Percentiles rank a stretch among this genome's conserved stretches.
These are phyloP conservation scores for Omphalotus olearius DNA, from an alignment of 1,284 basidiomycete genomes.

Conservation along the genomic window DNA sequence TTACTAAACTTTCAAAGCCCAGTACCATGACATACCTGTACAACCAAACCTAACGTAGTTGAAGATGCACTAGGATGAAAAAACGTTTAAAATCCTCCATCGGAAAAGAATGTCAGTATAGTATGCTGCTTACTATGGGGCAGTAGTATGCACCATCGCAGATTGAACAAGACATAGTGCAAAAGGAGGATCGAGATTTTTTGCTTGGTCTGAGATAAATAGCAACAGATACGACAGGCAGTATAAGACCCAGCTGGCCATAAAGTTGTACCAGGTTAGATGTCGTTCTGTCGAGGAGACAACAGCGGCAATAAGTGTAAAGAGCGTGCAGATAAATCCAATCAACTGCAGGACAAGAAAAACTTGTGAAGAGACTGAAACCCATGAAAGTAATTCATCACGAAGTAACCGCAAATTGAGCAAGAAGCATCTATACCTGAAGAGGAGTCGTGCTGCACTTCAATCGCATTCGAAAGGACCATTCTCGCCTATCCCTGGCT, in stretches of 20 bases:
- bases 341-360: slow-evolving; percentile 4
- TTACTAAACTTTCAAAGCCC: neutral
- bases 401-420: too few species aligned
- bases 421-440: too few species aligned
- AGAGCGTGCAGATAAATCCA: neutral
- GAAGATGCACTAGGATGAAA: slow-evolving; percentile 1
- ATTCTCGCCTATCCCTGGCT: too few species aligned
- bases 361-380: neutral
- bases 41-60: slow-evolving; percentile 3
- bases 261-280: slow-evolving; percentile 19
- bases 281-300: slow-evolving; percentile 11
- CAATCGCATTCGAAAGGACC: too few species aligned
- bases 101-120: too few species aligned
- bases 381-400: too few species aligned
- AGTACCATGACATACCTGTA: neutral
- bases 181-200: slow-evolving; percentile 18
- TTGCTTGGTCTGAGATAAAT: slow-evolving; percentile 15
- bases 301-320: neutral
- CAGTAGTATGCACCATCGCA: slow-evolving; percentile 20
- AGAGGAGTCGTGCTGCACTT: too few species aligned
- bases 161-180: slow-evolving; percentile 20
- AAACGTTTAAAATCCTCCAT: neutral
- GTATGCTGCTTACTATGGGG: slow-evolving; percentile 15
- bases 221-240: slow-evolving; percentile 19
- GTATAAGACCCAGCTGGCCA: slow-evolving; percentile 19